A percentile compares a stretch with the other conserved stretches of the same genome.
phyloP scores from a whole-genome alignment of 139 green algal genomes.

The Volvox reticuliferus region DNA sequence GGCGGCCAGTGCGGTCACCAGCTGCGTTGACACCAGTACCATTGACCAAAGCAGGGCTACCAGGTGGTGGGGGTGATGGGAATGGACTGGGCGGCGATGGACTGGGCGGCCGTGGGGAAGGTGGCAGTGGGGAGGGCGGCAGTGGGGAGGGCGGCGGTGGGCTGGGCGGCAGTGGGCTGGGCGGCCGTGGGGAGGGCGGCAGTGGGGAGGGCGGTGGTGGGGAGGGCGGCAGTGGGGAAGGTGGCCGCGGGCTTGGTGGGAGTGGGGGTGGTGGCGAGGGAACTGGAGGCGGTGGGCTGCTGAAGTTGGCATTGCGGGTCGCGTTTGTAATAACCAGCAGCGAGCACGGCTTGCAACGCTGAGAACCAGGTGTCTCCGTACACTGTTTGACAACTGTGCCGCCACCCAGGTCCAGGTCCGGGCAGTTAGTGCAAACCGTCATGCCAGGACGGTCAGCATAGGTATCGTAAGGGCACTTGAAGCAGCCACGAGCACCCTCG shows the following conservation, averaged over 20 bases:
- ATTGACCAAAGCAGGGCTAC: not conserved
- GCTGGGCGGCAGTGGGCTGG: not conserved
- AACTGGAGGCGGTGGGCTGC: not conserved
- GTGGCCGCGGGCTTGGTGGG: not conserved
- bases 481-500: constrained; percentile 37
- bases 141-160: not conserved
- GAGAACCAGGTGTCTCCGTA: constrained; percentile 21
- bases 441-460: constrained; percentile 28
- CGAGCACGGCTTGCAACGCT: constrained; percentile 44
- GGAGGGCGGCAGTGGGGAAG: not conserved
- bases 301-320: not conserved
- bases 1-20: constrained; percentile 1
- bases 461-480: constrained; percentile 12
- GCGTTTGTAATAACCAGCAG: not conserved
- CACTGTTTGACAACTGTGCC: not conserved
- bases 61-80: not conserved
- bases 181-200: not conserved
- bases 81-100: not conserved
- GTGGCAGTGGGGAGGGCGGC: not conserved
- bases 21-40: not conserved
- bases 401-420: not conserved
- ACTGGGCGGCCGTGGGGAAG: not conserved
- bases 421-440: constrained; percentile 18
- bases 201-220: not conserved
- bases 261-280: constrained; percentile 4